Evolutionary conservation across 2,329 filamentous ascomycete species (phyloP).

Genomic region (Neoascochyta sp.): DNA sequence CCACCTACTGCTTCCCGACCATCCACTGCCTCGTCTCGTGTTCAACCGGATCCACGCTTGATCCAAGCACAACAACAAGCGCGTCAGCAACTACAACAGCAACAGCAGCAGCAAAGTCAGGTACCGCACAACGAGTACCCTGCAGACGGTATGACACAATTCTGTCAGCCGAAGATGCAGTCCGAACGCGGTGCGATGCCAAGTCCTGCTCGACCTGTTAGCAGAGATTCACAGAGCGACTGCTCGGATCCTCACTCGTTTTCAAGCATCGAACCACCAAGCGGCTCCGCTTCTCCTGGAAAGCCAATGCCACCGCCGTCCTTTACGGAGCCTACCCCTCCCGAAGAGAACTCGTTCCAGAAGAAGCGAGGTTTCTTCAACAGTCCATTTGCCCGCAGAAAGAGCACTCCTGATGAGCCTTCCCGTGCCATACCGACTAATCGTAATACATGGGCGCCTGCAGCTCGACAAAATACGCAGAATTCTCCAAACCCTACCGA

Average conservation of each 20-base stretch:
- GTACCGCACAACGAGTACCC: constrained; percentile 93
- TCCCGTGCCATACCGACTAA: constrained; percentile 37
- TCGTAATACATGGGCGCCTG: constrained; percentile 54
- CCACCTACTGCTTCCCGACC: constrained; percentile 12
- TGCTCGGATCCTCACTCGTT: constrained; percentile 85
- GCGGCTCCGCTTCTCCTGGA: constrained; percentile 67
- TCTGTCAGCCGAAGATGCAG: constrained; percentile 73
- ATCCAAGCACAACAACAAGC: constrained; percentile 38
- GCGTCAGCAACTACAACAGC: too few relatives aligned
- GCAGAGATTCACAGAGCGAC: constrained; percentile 85
- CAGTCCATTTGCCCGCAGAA: constrained; percentile 81
- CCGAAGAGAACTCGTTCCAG: constrained; percentile 50
- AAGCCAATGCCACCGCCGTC: constrained; percentile 50
- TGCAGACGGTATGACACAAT: constrained; percentile 94
- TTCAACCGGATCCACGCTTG: constrained; percentile 36
- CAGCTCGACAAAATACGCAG: constrained; percentile 28
- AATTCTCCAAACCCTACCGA: constrained; percentile 42
- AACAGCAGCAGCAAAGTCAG: constrained; percentile 50
- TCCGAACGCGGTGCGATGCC: constrained; percentile 67
- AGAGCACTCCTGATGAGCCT: constrained; percentile 71
- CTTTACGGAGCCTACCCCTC: constrained; percentile 19
- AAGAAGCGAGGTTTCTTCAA: constrained; percentile 87
- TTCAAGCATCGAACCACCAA: constrained; percentile 77
- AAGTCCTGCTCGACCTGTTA: constrained; percentile 70
- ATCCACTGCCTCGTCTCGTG: too few relatives aligned